Evolutionary conservation across 2,329 filamentous ascomycete genomes (phyloP).

Genomic region (Magnaporthiopsis rhizophila): DNA sequence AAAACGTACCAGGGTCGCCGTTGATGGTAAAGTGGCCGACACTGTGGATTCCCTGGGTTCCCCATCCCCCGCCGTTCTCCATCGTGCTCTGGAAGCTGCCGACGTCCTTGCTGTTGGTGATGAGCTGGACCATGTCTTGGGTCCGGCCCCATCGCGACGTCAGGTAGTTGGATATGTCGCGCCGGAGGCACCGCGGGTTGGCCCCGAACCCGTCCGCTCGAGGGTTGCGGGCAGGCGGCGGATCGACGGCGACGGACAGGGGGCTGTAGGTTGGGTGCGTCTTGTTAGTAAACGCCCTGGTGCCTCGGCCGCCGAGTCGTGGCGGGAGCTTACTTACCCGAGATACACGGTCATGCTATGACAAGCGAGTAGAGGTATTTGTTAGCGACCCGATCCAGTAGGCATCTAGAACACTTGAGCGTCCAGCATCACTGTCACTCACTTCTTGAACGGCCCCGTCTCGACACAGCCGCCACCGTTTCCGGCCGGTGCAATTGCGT

Average conservation of each 20-base stretch:
- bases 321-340: not conserved
- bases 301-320: not conserved
- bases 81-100: slow-evolving; percentile 35
- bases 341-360: slow-evolving; percentile 12
- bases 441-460: slow-evolving; percentile 43
- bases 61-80: slow-evolving; percentile 21
- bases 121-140: slow-evolving; percentile 25
- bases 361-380: not conserved
- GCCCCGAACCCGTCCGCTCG: slow-evolving; percentile 26
- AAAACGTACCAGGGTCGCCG: slow-evolving; percentile 26
- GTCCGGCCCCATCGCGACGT: slow-evolving; percentile 18
- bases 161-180: slow-evolving; percentile 29
- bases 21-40: slow-evolving; percentile 25
- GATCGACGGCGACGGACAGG: slow-evolving; percentile 18
- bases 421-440: slow-evolving; percentile 7
- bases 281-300: not conserved
- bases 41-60: slow-evolving; percentile 22
- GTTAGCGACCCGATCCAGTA: not conserved
- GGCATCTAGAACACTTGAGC: not conserved
- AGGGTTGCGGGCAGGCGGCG: slow-evolving; percentile 21
- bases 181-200: slow-evolving; percentile 38
- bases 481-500: slow-evolving; percentile 31
- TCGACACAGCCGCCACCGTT: slow-evolving; percentile 46
- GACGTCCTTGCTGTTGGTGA: slow-evolving; percentile 28
- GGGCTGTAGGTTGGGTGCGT: slow-evolving; percentile 30